Conservation (phyloP, 2,329 filamentous ascomycete genomes). For the Colletotrichum ledebouriae region DNA sequence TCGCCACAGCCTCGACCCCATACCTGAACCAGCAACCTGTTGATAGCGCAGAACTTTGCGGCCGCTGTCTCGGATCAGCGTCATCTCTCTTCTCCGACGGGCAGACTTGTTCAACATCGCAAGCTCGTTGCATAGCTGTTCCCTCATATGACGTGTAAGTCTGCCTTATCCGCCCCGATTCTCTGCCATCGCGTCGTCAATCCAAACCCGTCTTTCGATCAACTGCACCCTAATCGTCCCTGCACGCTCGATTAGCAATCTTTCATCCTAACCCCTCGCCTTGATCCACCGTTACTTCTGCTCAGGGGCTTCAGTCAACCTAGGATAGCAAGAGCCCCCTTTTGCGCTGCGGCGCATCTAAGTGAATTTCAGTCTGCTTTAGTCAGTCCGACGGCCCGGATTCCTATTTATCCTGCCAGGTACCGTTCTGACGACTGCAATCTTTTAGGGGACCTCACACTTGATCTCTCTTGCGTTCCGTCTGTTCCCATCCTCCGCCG, state of each 20-base stretch:
- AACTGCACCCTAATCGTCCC: too few species aligned
- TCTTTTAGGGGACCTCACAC: not conserved
- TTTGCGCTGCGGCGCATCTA: not conserved
- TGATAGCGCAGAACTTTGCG: too few species aligned
- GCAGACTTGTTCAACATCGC: not conserved
- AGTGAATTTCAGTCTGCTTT: slow-evolving; percentile 7
- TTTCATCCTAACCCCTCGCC: not conserved
- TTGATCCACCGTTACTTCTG: not conserved
- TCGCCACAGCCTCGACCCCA: not conserved
- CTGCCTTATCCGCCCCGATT: not conserved
- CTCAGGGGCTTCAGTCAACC: not conserved
- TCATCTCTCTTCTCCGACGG: not conserved
- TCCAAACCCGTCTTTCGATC: too few species aligned
- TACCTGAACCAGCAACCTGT: too few species aligned
- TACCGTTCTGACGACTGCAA: not conserved
- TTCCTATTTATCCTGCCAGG: not conserved
- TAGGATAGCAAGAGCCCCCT: not conserved
- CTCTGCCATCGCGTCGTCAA: not conserved
- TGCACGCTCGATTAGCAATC: too few species aligned
- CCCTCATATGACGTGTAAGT: slow-evolving; percentile 13
- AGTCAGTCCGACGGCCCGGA: not conserved
- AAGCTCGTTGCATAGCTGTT: not conserved
- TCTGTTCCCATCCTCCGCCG: not conserved
- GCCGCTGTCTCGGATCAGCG: not conserved
- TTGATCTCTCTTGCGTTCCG: not conserved